phyloP scores from a whole-genome alignment of 441 rosid genomes.

The Aquilaria agallochum region DNA sequence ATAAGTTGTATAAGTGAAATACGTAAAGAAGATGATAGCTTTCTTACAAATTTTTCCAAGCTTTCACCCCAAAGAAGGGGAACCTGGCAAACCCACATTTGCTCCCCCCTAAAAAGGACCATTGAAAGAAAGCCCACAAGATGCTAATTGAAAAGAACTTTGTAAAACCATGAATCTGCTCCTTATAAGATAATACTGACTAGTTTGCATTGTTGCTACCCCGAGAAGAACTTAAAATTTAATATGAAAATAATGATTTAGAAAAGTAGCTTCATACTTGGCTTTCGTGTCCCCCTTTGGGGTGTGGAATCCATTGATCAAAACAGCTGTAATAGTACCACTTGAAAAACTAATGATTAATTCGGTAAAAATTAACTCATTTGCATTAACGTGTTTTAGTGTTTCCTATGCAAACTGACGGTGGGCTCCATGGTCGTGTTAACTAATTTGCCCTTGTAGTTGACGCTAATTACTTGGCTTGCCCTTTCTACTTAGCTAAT shows the following conservation, averaged over 20 bases:
- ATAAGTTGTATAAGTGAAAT: not conserved
- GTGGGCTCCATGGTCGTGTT: too few species aligned
- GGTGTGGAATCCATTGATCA: slow-evolving; percentile 73
- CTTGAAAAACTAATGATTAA: slow-evolving; percentile 48
- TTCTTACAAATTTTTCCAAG: slow-evolving; percentile 64
- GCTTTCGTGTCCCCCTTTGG: slow-evolving; percentile 56
- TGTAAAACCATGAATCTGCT: slow-evolving; percentile 57
- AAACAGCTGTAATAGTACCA: slow-evolving; percentile 69
- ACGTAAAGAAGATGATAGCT: not conserved
- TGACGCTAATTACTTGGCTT: too few species aligned
- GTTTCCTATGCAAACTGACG: too few species aligned
- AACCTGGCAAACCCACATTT: slow-evolving; percentile 78
- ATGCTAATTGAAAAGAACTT: slow-evolving; percentile 56
- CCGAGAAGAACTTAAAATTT: not conserved
- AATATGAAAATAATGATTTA: not conserved
- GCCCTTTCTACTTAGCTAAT: too few species aligned
- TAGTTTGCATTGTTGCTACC: slow-evolving; percentile 8
- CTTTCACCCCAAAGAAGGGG: slow-evolving; percentile 79
- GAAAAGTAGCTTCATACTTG: slow-evolving; percentile 27
- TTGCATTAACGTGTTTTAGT: too few species aligned
- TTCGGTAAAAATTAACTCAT: too few species aligned
- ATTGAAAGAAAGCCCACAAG: slow-evolving; percentile 71
- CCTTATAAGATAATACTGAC: slow-evolving; percentile 31
- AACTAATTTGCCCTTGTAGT: too few species aligned
- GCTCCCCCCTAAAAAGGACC: slow-evolving; percentile 57